These are phyloP conservation scores for Elongisporangium anandrum DNA, from an alignment of 352 stramenopile genomes.

Conservation along the genomic window DNA sequence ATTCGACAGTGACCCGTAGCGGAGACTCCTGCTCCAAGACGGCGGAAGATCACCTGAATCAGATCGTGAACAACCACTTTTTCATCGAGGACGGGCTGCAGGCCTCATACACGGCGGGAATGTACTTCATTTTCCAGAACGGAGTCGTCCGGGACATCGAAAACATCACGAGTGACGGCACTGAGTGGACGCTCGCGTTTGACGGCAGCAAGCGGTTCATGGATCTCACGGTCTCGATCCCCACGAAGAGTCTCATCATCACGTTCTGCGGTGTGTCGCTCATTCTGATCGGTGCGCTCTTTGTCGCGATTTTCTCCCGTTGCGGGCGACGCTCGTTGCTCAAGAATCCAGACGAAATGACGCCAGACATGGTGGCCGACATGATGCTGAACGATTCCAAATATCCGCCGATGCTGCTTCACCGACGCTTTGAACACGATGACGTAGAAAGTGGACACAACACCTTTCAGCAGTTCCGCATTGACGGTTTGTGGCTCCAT, in stretches of 20 bases:
- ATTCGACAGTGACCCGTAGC: constrained; percentile 14
- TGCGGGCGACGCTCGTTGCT: neutral
- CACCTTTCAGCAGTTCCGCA: neutral
- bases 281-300: neutral
- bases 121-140: constrained; percentile 60
- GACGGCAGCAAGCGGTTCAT: neutral
- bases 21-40: constrained; percentile 26
- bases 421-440: neutral
- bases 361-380: neutral
- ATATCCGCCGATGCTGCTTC: neutral
- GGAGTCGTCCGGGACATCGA: constrained; percentile 20
- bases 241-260: neutral
- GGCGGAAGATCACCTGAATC: constrained; percentile 26
- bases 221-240: neutral
- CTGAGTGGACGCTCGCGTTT: neutral
- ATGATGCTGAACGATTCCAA: neutral
- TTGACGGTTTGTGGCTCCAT: neutral
- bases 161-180: neutral
- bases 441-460: neutral
- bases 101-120: constrained; percentile 34
- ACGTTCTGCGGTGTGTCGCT: neutral
- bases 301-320: neutral
- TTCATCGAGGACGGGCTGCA: constrained; percentile 41
- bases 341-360: neutral
- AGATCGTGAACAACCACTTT: constrained; percentile 34